Evolutionary conservation across 1,284 basidiomycete species (phyloP).

Genomic region (Vanrija sp.): DNA sequence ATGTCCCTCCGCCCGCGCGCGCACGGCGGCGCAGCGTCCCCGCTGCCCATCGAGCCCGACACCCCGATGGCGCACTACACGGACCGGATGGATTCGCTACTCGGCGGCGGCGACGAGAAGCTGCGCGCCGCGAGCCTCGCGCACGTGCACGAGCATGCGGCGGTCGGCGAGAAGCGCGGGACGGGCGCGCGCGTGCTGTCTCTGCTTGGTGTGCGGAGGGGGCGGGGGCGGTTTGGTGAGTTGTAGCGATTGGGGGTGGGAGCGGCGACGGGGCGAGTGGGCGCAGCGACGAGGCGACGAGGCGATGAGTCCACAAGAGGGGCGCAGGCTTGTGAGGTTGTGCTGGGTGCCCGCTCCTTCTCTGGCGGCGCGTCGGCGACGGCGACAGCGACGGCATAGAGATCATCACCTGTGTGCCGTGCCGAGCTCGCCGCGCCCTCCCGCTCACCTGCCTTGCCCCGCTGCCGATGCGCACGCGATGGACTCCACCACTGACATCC

Average conservation of each 20-base stretch:
- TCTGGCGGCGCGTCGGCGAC: no score
- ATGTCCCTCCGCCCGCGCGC: slow-evolving; percentile 6
- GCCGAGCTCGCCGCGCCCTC: no score
- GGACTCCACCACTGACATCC: background rate
- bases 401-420: no score
- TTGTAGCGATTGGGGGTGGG: background rate
- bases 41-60: slow-evolving; percentile 9
- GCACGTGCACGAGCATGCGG: background rate
- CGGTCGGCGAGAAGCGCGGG: background rate
- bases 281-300: background rate
- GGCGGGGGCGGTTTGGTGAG: slow-evolving; percentile 8
- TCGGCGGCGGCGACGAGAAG: background rate
- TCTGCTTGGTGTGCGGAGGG: background rate
- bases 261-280: background rate
- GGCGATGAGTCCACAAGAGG: background rate
- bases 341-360: no score
- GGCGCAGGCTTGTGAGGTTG: background rate
- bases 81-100: background rate
- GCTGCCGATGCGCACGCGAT: background rate
- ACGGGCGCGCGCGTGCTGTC: background rate
- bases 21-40: background rate
- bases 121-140: background rate
- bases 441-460: background rate
- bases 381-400: no score
- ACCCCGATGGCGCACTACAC: slow-evolving; percentile 17